Evolutionary conservation across 2,329 filamentous ascomycete species (phyloP), one percentile per base, ranked within the genome.

Genomic region (Xylariaceae sp.): DNA sequence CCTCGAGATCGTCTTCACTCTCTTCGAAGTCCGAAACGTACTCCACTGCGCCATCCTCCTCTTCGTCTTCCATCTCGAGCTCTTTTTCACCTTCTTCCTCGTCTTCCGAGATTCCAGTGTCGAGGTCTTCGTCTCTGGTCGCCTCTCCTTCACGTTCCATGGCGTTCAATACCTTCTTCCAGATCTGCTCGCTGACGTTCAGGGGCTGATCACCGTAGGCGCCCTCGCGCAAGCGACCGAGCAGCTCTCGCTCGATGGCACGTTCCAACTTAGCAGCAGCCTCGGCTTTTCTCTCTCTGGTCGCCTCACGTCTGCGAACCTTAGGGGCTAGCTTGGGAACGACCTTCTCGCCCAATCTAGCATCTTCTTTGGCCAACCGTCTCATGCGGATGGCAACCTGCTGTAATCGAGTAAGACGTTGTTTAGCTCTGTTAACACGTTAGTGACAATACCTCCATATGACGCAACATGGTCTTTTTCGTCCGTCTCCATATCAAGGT

Each of bases 101-200:
- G 42, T 87, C 83, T 52, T 92, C 86, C 66, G 90, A 87, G 64
- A 95, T 86, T 8, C 92, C 93, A 67, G 92, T 87, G 73, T 97
- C 93, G 73, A 94, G 75, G 73, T 97, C 93, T 76, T 92, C 85
- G 73, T 97, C 93, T 57, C 90, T 81, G 64, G 84, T 80, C 50
- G 88, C 93, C 70, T 95, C 87, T 60, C 93, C 92, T 68, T 88
- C 88, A 67, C 89, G 84, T 82, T 99, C 94, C 75, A 99, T 81
- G 2, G 91, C 91, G 62, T 87, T 86, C 68, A 99, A 85, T 6
- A 99, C 94, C 82, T 92, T 96, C 83, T 95, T 95, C 94, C 94
- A 99, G 62, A 99, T 91, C 11, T 84, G 82, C 74, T 97, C 92
- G 74, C 95, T 94, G 55, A 96, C 92, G 72, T 99, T 99, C 66